phyloP scores from a whole-genome alignment of 2,329 filamentous ascomycete genomes.

The Hymenoscyphus occultus region DNA sequence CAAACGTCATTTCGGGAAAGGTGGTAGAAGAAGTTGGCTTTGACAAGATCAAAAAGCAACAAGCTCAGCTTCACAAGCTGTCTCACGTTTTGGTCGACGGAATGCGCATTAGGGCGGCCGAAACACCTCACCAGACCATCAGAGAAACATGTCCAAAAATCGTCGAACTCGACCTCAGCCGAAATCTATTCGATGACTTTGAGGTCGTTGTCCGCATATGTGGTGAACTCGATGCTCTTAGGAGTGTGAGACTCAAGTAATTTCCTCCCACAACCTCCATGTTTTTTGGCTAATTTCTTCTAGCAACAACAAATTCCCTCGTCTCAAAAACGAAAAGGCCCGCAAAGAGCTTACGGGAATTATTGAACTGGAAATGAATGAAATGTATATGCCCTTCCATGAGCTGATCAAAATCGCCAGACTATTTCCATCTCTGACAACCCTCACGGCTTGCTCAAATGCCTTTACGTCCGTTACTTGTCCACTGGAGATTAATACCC shows the following conservation, averaged over 20 bases:
- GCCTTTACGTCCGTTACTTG: slow-evolving; percentile 51
- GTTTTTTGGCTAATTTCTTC: slow-evolving; percentile 12
- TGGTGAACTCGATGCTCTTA: slow-evolving; percentile 62
- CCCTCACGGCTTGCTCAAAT: slow-evolving; percentile 56
- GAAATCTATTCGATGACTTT: slow-evolving; percentile 73
- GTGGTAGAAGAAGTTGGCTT: slow-evolving; percentile 92
- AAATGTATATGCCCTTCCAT: slow-evolving; percentile 64
- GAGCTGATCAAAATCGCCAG: slow-evolving; percentile 55
- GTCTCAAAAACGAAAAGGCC: slow-evolving; percentile 44
- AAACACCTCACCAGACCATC: slow-evolving; percentile 42
- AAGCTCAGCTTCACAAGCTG: slow-evolving; percentile 75
- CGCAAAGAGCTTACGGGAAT: slow-evolving; percentile 48
- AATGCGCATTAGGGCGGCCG: slow-evolving; percentile 53
- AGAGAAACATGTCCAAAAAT: slow-evolving; percentile 61
- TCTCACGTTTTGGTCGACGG: slow-evolving; percentile 81
- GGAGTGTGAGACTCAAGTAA: slow-evolving; percentile 68
- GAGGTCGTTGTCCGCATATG: slow-evolving; percentile 69
- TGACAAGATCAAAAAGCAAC: slow-evolving; percentile 80
- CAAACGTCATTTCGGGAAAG: slow-evolving; percentile 64
- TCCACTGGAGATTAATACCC: slow-evolving; percentile 31
- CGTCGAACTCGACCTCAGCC: slow-evolving; percentile 76
- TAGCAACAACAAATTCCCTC: slow-evolving; percentile 71
- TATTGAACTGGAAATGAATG: slow-evolving; percentile 61
- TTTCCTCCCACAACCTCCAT: slow-evolving; percentile 30
- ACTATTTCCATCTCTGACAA: slow-evolving; percentile 52